These are phyloP conservation scores for Epicoccum nigrum DNA, from an alignment of 2,329 filamentous ascomycete genomes.

Conservation along the genomic window DNA sequence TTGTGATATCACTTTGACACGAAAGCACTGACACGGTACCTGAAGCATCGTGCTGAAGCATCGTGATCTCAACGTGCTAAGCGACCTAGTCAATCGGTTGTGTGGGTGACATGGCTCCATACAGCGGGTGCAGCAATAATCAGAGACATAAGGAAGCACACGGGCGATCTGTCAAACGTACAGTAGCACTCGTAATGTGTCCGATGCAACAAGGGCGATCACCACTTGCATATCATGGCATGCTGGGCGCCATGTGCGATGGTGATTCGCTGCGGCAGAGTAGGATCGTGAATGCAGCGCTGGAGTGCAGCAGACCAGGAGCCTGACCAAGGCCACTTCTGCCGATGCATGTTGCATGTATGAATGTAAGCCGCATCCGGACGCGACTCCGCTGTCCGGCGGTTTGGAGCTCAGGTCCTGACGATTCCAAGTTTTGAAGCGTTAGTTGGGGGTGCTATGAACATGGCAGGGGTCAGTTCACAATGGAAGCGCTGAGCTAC, in stretches of 20 bases:
- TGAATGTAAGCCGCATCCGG: slow-evolving; percentile 20
- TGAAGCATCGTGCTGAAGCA: slow-evolving; percentile 2
- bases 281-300: slow-evolving; percentile 22
- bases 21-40: slow-evolving; percentile 8
- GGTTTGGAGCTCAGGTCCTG: slow-evolving; percentile 20
- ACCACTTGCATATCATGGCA: slow-evolving; percentile 9
- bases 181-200: slow-evolving; percentile 12
- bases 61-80: slow-evolving; percentile 2
- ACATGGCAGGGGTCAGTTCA: slow-evolving; percentile 12
- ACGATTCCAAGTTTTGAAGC: slow-evolving; percentile 30
- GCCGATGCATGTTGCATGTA: slow-evolving; percentile 7
- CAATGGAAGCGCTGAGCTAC: slow-evolving; percentile 12
- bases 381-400: slow-evolving; percentile 22
- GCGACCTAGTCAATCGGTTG: slow-evolving; percentile 6
- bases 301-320: slow-evolving; percentile 16
- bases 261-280: slow-evolving; percentile 27
- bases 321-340: slow-evolving; percentile 3
- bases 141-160: slow-evolving; percentile 11
- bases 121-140: slow-evolving; percentile 4
- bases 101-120: background rate
- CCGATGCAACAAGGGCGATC: slow-evolving; percentile 21
- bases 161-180: slow-evolving; percentile 18
- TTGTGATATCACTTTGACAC: slow-evolving; percentile 4
- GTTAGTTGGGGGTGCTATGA: slow-evolving; percentile 28
- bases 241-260: slow-evolving; percentile 22